Conservation (phyloP, 768 basidiomycete genomes). For the Termitomyces eurrhizus region DNA sequence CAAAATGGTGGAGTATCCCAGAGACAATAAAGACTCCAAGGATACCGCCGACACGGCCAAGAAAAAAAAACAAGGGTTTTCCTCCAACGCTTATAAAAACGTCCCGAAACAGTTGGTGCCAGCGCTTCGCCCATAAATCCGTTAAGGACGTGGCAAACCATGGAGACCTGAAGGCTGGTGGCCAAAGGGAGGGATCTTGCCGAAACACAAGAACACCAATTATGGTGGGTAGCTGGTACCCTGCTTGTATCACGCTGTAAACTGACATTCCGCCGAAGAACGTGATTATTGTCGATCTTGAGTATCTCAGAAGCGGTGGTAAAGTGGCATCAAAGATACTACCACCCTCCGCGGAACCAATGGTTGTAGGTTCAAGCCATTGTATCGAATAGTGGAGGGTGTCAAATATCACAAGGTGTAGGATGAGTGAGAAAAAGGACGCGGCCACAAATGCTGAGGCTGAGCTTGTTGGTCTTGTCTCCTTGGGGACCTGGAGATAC, state of each 20-base stretch:
- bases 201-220: constrained; percentile 41
- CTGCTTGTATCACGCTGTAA: constrained; percentile 40
- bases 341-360: constrained; percentile 34
- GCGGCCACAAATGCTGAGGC: constrained; percentile 31
- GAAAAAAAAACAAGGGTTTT: constrained; percentile 33
- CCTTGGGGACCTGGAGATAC: constrained; percentile 35
- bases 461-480: constrained; percentile 37
- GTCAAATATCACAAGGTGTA: constrained; percentile 39
- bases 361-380: constrained; percentile 37
- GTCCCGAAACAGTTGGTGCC: constrained; percentile 68
- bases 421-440: constrained; percentile 29
- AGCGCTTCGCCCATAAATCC: constrained; percentile 59
- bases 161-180: constrained; percentile 56
- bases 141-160: constrained; percentile 55
- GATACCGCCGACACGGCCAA: constrained; percentile 47
- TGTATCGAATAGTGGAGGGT: constrained; percentile 42
- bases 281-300: constrained; percentile 43
- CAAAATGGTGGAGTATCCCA: constrained; percentile 55
- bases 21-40: constrained; percentile 60
- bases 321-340: constrained; percentile 40
- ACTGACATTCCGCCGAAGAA: constrained; percentile 39
- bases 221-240: constrained; percentile 39
- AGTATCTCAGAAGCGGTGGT: constrained; percentile 30
- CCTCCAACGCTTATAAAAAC: constrained; percentile 50
- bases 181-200: constrained; percentile 55